These are phyloP conservation scores for Rossbeevera mucosa DNA, from an alignment of 768 basidiomycete species.

Conservation along the genomic window DNA sequence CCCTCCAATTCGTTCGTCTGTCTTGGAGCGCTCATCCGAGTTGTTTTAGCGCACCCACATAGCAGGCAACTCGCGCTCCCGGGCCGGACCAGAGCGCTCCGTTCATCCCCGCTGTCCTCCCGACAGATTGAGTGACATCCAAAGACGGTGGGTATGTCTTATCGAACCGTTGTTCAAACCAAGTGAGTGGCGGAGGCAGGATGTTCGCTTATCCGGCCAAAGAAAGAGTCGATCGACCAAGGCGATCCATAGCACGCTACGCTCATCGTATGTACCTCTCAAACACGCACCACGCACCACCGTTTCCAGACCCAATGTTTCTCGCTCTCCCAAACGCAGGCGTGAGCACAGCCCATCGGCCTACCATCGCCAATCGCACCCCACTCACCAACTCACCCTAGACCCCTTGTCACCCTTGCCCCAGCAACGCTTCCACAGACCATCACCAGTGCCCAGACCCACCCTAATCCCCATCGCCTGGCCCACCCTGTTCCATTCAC, in stretches of 20 bases:
- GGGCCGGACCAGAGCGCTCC: too few relatives aligned
- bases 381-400: neutral
- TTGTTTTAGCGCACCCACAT: too few relatives aligned
- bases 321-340: neutral
- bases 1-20: too few relatives aligned
- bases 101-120: too few relatives aligned
- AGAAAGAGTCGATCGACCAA: neutral
- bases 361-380: neutral
- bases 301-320: neutral
- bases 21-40: too few relatives aligned
- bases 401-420: slow-evolving; percentile 6
- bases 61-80: too few relatives aligned
- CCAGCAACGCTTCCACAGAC: neutral
- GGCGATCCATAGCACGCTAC: too few relatives aligned
- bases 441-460: slow-evolving; percentile 13
- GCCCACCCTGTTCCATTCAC: slow-evolving; percentile 11
- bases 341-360: neutral
- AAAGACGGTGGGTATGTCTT: too few relatives aligned
- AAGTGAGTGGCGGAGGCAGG: too few relatives aligned
- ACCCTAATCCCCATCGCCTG: slow-evolving; percentile 1
- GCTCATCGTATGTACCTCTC: neutral
- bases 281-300: neutral
- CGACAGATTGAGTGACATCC: too few relatives aligned
- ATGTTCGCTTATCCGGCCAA: too few relatives aligned
- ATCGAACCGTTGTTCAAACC: too few relatives aligned